These are phyloP conservation scores for Boletus vermiculosoides DNA, from an alignment of 768 basidiomycete genomes.

Conservation along the genomic window DNA sequence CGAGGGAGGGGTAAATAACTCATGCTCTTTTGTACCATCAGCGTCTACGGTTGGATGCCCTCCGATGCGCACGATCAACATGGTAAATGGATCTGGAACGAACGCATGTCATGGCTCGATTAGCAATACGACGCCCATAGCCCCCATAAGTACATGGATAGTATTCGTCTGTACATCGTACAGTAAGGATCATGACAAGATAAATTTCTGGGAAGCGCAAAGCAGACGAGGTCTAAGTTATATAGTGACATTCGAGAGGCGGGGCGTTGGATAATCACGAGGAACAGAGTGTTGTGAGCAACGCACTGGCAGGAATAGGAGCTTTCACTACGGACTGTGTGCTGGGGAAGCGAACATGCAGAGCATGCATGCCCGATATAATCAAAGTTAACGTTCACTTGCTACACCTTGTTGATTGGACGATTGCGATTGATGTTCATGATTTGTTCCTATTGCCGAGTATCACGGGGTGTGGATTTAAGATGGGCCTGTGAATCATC, in stretches of 20 bases:
- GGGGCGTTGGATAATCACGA: conserved; percentile 10
- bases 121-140: conserved; percentile 36
- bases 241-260: conserved; percentile 23
- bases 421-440: too few relatives aligned
- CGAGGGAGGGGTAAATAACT: not conserved
- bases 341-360: conserved; percentile 32
- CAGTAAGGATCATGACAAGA: conserved; percentile 30
- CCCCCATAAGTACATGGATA: conserved; percentile 28
- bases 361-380: conserved; percentile 27
- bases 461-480: too few relatives aligned
- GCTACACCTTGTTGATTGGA: conserved; percentile 48
- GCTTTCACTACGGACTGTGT: conserved; percentile 14
- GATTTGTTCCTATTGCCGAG: too few relatives aligned
- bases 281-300: conserved; percentile 12
- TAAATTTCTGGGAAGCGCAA: conserved; percentile 15
- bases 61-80: conserved; percentile 20
- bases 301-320: conserved; percentile 11
- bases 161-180: conserved; percentile 28
- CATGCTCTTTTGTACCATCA: not conserved
- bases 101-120: conserved; percentile 49
- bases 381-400: conserved; percentile 41
- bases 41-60: conserved; percentile 23
- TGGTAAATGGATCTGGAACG: conserved; percentile 46
- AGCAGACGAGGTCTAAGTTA: conserved; percentile 6
- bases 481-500: too few relatives aligned